These are phyloP conservation scores for Magnaporthiopsis incrustans DNA, from an alignment of 2,329 filamentous ascomycete species.

Conservation along the genomic window DNA sequence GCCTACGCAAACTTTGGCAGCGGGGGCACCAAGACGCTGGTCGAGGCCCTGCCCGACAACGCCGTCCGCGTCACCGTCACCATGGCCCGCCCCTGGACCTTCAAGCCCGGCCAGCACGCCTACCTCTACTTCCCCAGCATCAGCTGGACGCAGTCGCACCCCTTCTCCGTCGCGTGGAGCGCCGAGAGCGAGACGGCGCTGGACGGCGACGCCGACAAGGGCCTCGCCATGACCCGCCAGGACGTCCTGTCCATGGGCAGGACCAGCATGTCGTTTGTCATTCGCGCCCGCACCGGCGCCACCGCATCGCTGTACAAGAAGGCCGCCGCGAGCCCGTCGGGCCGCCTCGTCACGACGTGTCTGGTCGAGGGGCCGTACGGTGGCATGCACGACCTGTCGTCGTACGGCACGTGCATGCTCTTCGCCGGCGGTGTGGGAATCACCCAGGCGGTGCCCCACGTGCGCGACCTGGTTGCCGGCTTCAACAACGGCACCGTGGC, in stretches of 20 bases:
- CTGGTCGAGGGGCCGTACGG: constrained; percentile 73
- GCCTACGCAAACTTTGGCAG: constrained; percentile 58
- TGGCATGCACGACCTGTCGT: constrained; percentile 60
- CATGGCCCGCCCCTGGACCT: constrained; percentile 69
- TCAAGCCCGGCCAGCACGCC: constrained; percentile 68
- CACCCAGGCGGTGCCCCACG: constrained; percentile 69
- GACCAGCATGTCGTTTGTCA: constrained; percentile 61
- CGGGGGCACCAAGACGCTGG: constrained; percentile 58
- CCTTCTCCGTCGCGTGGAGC: constrained; percentile 73
- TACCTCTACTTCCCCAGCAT: constrained; percentile 71
- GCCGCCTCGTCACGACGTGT: constrained; percentile 55
- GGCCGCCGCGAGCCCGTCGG: constrained; percentile 52
- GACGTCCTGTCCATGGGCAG: constrained; percentile 51
- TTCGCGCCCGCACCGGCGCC: constrained; percentile 66
- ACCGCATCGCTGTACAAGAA: constrained; percentile 62
- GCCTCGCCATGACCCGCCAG: constrained; percentile 50
- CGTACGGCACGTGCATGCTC: constrained; percentile 70
- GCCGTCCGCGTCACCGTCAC: constrained; percentile 65
- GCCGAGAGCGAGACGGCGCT: constrained; percentile 47
- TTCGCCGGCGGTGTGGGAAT: constrained; percentile 78
- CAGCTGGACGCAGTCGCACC: constrained; percentile 67
- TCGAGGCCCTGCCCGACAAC: constrained; percentile 70
- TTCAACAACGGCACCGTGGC: constrained; percentile 62
- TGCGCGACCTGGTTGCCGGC: constrained; percentile 63
- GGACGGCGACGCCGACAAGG: constrained; percentile 32